These are phyloP conservation scores for Apiotrichum veenhuisii DNA, from an alignment of 1,284 basidiomycete genomes.

Conservation along the genomic window DNA sequence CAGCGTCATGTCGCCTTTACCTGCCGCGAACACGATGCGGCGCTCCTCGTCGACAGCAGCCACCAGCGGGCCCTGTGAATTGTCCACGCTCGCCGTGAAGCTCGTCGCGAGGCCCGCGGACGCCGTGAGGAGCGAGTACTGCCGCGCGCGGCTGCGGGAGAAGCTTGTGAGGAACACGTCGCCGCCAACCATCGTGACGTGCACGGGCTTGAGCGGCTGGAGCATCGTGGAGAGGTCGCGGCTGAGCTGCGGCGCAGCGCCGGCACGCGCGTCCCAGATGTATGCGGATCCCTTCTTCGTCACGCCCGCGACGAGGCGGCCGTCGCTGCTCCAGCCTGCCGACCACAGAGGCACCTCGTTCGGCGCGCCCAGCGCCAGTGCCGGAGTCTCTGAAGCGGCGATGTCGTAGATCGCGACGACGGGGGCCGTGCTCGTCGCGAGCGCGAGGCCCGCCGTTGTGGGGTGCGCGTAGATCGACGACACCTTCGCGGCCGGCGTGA, in stretches of 20 bases:
- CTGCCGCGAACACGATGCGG: slow-evolving; percentile 47
- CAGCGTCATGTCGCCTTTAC: slow-evolving; percentile 50
- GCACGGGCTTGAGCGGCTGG: slow-evolving; percentile 46
- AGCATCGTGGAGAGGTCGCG: slow-evolving; percentile 23
- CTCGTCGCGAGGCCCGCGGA: slow-evolving; percentile 27
- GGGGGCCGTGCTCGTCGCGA: slow-evolving; percentile 25
- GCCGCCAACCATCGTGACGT: slow-evolving; percentile 34
- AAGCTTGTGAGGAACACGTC: slow-evolving; percentile 50
- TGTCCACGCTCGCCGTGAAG: slow-evolving; percentile 46
- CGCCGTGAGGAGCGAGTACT: slow-evolving; percentile 35
- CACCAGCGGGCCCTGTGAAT: slow-evolving; percentile 42
- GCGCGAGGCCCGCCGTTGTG: slow-evolving; percentile 43
- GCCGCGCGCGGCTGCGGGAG: slow-evolving; percentile 36
- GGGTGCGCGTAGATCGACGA: slow-evolving; percentile 48
- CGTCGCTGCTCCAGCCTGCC: slow-evolving; percentile 46
- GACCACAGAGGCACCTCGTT: slow-evolving; percentile 36
- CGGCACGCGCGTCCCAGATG: slow-evolving; percentile 43
- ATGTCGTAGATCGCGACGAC: slow-evolving; percentile 45
- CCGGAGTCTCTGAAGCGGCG: slow-evolving; percentile 11
- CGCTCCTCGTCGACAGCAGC: slow-evolving; percentile 48
- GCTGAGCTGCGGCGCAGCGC: slow-evolving; percentile 16
- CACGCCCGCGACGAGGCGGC: slow-evolving; percentile 38
- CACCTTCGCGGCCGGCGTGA: slow-evolving; percentile 20
- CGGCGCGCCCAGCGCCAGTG: slow-evolving; percentile 21
- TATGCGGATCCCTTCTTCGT: slow-evolving; percentile 42